Conservation (phyloP, 2,329 filamentous ascomycete species). For the Kalmusia sp. region DNA sequence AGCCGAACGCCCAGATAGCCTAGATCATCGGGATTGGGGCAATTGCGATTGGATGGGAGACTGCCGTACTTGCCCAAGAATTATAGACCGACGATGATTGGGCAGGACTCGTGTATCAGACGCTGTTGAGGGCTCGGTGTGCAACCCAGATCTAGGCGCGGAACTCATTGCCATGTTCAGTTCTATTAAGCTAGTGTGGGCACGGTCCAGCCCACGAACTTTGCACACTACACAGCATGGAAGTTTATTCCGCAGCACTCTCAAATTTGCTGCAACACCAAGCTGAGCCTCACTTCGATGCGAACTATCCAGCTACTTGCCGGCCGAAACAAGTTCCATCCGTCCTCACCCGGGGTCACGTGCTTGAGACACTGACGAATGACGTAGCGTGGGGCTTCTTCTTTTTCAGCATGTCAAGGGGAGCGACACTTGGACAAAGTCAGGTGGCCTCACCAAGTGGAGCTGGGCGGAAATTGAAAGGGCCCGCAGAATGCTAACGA, state of each 20-base stretch:
- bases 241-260: neutral
- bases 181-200: neutral
- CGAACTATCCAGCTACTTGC: neutral
- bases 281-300: neutral
- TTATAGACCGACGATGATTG: neutral
- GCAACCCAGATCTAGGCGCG: neutral
- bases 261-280: neutral
- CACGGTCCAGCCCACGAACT: neutral
- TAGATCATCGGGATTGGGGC: neutral
- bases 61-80: neutral
- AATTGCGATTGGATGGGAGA: slow-evolving; percentile 1
- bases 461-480: neutral
- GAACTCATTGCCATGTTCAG: slow-evolving; percentile 4
- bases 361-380: neutral
- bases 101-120: neutral
- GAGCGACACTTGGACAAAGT: neutral
- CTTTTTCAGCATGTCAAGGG: neutral
- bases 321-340: neutral
- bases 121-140: neutral
- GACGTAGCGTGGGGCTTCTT: neutral
- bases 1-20: neutral
- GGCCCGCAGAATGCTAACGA: neutral
- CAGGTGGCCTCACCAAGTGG: neutral
- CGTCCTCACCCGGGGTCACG: neutral
- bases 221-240: neutral